Base-by-base conservation (phyloP, 192 early-diverging fungal species). In the Coemansia sp. region DNA sequence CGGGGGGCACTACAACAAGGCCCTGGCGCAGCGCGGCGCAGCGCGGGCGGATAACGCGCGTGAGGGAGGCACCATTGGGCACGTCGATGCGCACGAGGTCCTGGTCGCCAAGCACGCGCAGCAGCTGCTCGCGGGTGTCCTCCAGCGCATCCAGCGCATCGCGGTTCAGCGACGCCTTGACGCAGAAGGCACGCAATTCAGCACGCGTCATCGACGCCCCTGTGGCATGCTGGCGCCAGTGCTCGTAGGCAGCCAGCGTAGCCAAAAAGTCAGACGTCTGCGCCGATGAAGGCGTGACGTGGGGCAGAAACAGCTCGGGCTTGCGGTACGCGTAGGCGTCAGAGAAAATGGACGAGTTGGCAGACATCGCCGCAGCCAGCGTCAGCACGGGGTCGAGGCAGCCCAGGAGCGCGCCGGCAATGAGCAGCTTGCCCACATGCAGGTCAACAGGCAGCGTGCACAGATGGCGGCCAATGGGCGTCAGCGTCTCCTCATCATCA, bases 331-430 rank as follows among this genome's bases (percentile, higher is more conserved):
- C 9, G 17, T 14, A 53, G 56, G 31, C 50, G 3, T 34, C 46
- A 3, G 37, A 16, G 31, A 34, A 48, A 29, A 16, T 50, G 36
- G 3, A 5, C 40, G 19, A 61, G 36, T 37, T 57, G 16, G 42
- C 46, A 7, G 60, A 66, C 40, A 90, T 81, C 27, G 82, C 87
- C 41, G 87, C 87, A 24, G 87, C 90, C 10, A 95, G 79, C 6
- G 92, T 91, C 8, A 95, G 59, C 13, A 91, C 84, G 0, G 92
- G 90, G 57, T 94, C 93, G 3, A 95, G 68, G 35, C 93, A 94
- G 36, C 87, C 69, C 62, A 93, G 89, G 7, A 91, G 83, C 0
- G 91, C 83, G 9, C 89, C 94, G 64, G 88, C 86, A 19, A 95
- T 65, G 5, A 93, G 63, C 73, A 91, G 88, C 67, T 93, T 93